Percentiles rank a stretch among this genome's conserved stretches.
phyloP scores from a whole-genome alignment of 148 eudicot species.

The Fagopyrum homotropicum region DNA sequence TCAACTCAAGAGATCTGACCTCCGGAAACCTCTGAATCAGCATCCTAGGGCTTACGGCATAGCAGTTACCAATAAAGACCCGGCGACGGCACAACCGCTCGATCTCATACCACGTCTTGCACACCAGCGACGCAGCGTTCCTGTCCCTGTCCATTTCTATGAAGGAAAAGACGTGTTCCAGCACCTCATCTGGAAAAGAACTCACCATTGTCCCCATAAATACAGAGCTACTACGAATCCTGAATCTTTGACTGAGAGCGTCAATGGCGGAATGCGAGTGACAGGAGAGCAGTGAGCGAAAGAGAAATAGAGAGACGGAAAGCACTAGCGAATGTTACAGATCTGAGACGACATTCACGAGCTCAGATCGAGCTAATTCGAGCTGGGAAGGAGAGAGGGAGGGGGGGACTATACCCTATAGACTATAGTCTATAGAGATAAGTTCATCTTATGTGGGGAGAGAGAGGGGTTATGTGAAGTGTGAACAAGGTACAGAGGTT shows the following conservation, averaged over 20 bases:
- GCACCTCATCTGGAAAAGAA: slow-evolving; percentile 61
- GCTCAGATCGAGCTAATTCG: slow-evolving; percentile 8
- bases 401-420: neutral
- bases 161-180: slow-evolving; percentile 66
- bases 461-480: neutral
- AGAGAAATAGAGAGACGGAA: neutral
- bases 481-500: neutral
- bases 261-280: neutral
- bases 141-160: slow-evolving; percentile 36
- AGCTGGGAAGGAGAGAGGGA: slow-evolving; percentile 7
- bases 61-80: slow-evolving; percentile 65
- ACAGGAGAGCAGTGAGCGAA: neutral
- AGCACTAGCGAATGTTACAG: slow-evolving; percentile 12
- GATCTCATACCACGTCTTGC: slow-evolving; percentile 71
- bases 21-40: slow-evolving; percentile 55
- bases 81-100: slow-evolving; percentile 51
- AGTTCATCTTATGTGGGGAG: slow-evolving; percentile 12
- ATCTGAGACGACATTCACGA: slow-evolving; percentile 36
- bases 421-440: slow-evolving; percentile 14
- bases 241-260: neutral
- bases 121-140: slow-evolving; percentile 56
- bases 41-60: slow-evolving; percentile 44
- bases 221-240: neutral
- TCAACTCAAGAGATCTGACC: slow-evolving; percentile 52
- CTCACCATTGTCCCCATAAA: slow-evolving; percentile 21